A percentile compares a stretch with the other conserved stretches of the same genome.
Conservation (phyloP, 2,329 filamentous ascomycete species). For the Cryphonectria nitschkei region DNA sequence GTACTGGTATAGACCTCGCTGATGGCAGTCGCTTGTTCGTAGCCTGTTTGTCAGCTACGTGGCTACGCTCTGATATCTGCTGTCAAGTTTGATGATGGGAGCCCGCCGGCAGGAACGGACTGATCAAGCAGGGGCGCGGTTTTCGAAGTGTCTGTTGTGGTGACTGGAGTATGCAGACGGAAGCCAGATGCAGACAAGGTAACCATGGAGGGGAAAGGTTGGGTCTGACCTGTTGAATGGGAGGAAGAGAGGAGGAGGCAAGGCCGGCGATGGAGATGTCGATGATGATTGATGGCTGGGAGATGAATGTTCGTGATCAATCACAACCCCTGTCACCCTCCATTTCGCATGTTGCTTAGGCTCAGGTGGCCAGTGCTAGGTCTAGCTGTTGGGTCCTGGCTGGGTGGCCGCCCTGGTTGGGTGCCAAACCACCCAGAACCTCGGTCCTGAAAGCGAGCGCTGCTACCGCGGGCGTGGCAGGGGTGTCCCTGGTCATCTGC, state of each 20-base stretch:
- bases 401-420: background rate
- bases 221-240: background rate
- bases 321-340: constrained; percentile 12
- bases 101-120: constrained; percentile 7
- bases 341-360: constrained; percentile 8
- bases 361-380: background rate
- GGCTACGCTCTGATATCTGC: background rate
- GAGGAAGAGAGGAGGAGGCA: background rate
- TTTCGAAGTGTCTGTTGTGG: background rate
- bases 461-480: background rate
- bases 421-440: constrained; percentile 8
- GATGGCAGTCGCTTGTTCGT: constrained; percentile 13
- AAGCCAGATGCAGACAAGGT: background rate
- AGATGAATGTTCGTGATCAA: constrained; percentile 17
- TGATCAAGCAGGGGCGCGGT: background rate
- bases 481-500: constrained; percentile 2
- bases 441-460: background rate
- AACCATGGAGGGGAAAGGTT: background rate
- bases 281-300: constrained; percentile 18
- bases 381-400: background rate
- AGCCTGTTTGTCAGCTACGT: constrained; percentile 4
- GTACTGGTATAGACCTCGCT: background rate
- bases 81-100: background rate
- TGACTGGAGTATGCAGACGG: background rate
- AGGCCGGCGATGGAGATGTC: background rate